Conservation (phyloP, 2,329 filamentous ascomycete species). For the Botrytis deweyae region DNA sequence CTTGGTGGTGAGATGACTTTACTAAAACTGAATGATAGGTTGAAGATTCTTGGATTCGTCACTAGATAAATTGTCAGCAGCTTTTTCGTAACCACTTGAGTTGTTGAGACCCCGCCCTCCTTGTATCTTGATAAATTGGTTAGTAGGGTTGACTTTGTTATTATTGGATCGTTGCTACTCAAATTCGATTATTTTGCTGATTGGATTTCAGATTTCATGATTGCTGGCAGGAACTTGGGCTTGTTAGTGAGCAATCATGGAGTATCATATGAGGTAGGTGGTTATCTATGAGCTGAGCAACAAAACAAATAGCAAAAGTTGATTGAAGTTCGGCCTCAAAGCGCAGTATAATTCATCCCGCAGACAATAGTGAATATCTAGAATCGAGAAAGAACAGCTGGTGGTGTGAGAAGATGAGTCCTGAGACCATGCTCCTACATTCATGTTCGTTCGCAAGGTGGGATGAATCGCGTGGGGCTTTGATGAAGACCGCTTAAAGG, state of each 20-base stretch:
- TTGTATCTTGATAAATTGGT: background rate
- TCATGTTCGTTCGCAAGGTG: too few species aligned
- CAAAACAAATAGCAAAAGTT: too few species aligned
- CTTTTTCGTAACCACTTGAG: background rate
- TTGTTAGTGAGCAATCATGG: background rate
- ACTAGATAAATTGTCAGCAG: background rate
- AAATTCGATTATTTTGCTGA: background rate
- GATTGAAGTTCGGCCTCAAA: background rate
- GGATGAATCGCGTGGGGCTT: too few species aligned
- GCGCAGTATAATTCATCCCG: background rate
- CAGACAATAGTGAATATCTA: background rate
- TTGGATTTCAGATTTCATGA: fast-evolving
- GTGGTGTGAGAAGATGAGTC: background rate
- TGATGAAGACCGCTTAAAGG: background rate
- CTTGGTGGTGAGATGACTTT: background rate
- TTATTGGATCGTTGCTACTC: background rate
- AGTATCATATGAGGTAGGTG: background rate
- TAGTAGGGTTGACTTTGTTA: background rate
- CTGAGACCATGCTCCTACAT: too few species aligned
- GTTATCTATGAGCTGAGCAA: background rate
- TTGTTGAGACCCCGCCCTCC: background rate
- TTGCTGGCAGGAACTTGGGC: background rate
- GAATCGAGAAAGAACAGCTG: background rate
- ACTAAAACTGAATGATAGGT: background rate
- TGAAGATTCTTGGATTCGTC: background rate